Conservation (phyloP, 345 rosid genomes). For the Salix purpurea region DNA sequence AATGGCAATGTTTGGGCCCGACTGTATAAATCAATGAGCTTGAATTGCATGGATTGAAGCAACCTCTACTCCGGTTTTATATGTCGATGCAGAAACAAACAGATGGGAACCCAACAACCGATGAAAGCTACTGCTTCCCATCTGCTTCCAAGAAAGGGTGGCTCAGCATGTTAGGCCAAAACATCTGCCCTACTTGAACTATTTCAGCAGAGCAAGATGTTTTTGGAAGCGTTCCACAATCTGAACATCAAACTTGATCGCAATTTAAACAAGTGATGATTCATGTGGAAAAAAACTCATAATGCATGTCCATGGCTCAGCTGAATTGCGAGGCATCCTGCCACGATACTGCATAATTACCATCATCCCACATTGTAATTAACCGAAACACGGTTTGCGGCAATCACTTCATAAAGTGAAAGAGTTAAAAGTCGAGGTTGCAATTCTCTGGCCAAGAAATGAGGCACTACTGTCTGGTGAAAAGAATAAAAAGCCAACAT, state of each 20-base stretch:
- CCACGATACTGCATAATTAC: neutral
- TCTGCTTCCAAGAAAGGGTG: neutral
- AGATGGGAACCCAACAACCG: slow-evolving; percentile 14
- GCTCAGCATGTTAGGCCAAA: neutral
- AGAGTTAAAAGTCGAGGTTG: neutral
- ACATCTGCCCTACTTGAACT: neutral
- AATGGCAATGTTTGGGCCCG: slow-evolving; percentile 34
- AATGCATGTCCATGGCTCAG: neutral
- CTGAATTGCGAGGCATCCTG: neutral
- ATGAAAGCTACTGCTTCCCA: neutral
- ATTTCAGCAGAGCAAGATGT: neutral
- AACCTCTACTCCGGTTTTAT: neutral
- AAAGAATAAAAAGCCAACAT: neutral
- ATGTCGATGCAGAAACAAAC: neutral
- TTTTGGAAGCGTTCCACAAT: neutral
- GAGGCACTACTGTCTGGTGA: neutral
- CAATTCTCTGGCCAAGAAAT: neutral
- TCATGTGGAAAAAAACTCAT: neutral
- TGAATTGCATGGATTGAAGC: slow-evolving; percentile 1
- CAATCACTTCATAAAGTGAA: neutral
- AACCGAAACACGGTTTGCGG: neutral
- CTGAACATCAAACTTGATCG: neutral
- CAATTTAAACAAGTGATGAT: neutral
- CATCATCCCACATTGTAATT: neutral
- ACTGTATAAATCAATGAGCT: slow-evolving; percentile 30